Evolutionary conservation across 2,329 filamentous ascomycete species (phyloP), one percentile per base, ranked within the genome.

Genomic region (Calonectria naviculata): DNA sequence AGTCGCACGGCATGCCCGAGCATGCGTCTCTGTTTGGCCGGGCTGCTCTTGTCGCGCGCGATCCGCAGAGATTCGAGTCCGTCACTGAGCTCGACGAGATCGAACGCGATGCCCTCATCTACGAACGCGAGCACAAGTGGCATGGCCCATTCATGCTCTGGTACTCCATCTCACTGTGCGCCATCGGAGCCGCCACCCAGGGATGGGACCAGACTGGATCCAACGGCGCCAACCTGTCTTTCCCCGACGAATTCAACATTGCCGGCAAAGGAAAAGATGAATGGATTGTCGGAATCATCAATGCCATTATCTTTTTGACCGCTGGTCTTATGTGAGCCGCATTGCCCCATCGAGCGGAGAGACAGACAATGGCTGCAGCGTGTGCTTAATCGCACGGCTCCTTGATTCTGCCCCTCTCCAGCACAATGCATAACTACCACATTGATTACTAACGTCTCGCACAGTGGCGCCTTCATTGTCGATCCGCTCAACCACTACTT

Each of bases 191-290:
- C 13, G 52, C 52, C 21, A 58, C 52, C 7, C 52, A 58, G 34
- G 90, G 91, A 8, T 92, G 91, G 90, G 90, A 92, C 76, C 89
- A 92, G 80, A 92, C 90, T 2, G 90, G 89, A 64, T 83, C 85
- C 71, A 91, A 91, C 74, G 89, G 89, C 26, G 90, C 91, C 68
- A 92, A 90, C 75, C 80, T 92, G 72, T 89, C 87, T 36, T 92
- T 92, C 74, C 89, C 89, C 0, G 13, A 82, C 81, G 67, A 84
- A 78, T 75, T 87, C 79, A 78, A 79, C 0, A 81, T 84, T 36
- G 77, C 76, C 1, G 75, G 79, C 28, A 61, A 52, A 0, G 86
- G 86, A 4, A 84, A 83, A 77, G 85, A 89, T 62, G 83, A 88
- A 76, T 88, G 82, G 81, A 78, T 83, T 54, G 77, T 82, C 9